Evolutionary conservation across 352 stramenopile species (phyloP), one percentile per base, ranked within the genome.

Genomic region (Globisporangium spinosum): DNA sequence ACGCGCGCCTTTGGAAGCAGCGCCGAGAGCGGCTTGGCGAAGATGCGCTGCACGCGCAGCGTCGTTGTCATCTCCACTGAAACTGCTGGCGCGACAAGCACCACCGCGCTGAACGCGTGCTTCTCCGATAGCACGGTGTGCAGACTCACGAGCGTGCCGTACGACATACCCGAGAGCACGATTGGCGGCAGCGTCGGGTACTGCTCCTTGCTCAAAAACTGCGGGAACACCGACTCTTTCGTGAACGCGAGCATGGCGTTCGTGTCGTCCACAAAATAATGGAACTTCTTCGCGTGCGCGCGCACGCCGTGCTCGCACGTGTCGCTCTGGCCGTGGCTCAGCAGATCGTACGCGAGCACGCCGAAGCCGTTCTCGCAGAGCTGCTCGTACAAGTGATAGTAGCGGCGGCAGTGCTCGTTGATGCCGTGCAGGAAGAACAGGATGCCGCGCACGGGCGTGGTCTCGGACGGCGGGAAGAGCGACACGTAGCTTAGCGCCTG

Each of bases 371-470:
- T 40, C 32, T 59, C 58, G 56, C 76, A 79, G 15, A 88, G 67
- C 6, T 66, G 72, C 65, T 77, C 76, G 61, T 80, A 85, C 15
- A 86, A 61, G 60, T 78, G 58, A 67, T 72, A 80, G 65, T 83
- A 86, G 29, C 79, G 74, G 35, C 70, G 68, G 12, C 64, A 71
- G 67, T 88, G 78, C 65, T 85, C 78, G 29, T 71, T 73, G 58
- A 88, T 73, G 34, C 78, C 79, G 58, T 88, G 79, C 38, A 88
- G 67, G 51, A 78, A 86, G n/a, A 84, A 25, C n/a, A 86, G 70
- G 7, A 88, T 63, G 12, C 70, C 78, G 34, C 78, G 79, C 43
- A 85, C 29, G 9, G 1, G 34, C 34, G 38, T 27, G 13, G 23
- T 23, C 17, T 57, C 51, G 4, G 65, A 25, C 0, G 67, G 55